phyloP scores from a whole-genome alignment of 495 filamentous ascomycete species.

The Corynascus novoguineensis region DNA sequence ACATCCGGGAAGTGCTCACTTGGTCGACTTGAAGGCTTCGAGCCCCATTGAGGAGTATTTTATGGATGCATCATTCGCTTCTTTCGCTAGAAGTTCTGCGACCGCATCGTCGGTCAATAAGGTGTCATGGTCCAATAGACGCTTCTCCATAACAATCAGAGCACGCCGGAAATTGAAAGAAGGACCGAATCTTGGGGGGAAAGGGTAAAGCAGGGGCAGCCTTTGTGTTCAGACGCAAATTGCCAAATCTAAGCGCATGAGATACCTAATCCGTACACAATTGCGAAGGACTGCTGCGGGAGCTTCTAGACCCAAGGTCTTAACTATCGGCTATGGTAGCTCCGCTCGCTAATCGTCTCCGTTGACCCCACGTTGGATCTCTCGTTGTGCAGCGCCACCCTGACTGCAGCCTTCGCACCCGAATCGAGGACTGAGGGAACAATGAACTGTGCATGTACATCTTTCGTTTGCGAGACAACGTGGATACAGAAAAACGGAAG shows the following conservation, averaged over 20 bases:
- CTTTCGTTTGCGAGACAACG: too few relatives aligned
- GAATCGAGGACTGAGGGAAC: too few relatives aligned
- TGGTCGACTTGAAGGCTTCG: conserved; percentile 58
- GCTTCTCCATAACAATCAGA: conserved; percentile 20
- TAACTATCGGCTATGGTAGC: not conserved
- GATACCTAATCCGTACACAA: too few relatives aligned
- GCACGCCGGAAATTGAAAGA: not conserved
- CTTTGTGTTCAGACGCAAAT: too few relatives aligned
- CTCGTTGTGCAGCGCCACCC: not conserved
- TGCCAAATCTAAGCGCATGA: too few relatives aligned
- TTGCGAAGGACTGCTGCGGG: too few relatives aligned
- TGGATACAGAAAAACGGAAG: too few relatives aligned
- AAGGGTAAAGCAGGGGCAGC: not conserved
- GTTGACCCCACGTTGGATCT: not conserved
- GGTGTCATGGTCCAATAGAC: conserved; percentile 28
- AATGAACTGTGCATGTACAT: too few relatives aligned
- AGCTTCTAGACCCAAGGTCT: not conserved
- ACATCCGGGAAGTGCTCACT: conserved; percentile 46
- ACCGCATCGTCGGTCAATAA: conserved; percentile 68
- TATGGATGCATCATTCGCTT: conserved; percentile 61
- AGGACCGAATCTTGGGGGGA: not conserved
- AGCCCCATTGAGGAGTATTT: conserved; percentile 70
- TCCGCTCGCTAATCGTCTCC: conserved; percentile 1
- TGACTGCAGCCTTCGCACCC: too few relatives aligned
- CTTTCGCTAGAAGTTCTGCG: conserved; percentile 64